Conservation (phyloP, 305 asterid species). For the Fraxinus angustifolia region DNA sequence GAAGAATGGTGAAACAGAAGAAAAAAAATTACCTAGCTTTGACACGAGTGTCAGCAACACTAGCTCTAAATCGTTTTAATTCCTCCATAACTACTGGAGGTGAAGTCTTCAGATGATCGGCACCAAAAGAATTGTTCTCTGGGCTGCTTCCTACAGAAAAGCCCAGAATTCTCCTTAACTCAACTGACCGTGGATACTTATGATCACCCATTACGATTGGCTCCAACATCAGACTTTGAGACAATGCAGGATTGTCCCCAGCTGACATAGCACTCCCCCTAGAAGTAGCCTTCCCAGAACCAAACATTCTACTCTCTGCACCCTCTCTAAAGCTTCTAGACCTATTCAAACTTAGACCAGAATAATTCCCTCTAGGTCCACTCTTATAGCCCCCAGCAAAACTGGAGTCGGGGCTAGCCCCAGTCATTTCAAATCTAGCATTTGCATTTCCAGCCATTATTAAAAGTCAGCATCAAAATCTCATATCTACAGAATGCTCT, state of each 20-base stretch:
- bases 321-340: constrained; percentile 31
- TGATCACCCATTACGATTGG: constrained; percentile 62
- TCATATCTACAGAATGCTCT: constrained; percentile 34
- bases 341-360: constrained; percentile 41
- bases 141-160: constrained; percentile 51
- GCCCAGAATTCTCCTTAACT: constrained; percentile 66
- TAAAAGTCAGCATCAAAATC: constrained; percentile 18
- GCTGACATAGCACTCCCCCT: constrained; percentile 45
- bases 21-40: constrained; percentile 65
- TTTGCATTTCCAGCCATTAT: constrained; percentile 71
- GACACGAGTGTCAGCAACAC: constrained; percentile 51
- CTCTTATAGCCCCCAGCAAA: constrained; percentile 60
- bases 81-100: constrained; percentile 65
- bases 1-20: not conserved
- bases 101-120: constrained; percentile 58
- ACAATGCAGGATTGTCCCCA: constrained; percentile 56
- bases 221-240: constrained; percentile 69
- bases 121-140: constrained; percentile 60
- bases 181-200: constrained; percentile 47
- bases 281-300: constrained; percentile 57
- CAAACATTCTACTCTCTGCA: constrained; percentile 53
- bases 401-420: constrained; percentile 66
- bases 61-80: constrained; percentile 56
- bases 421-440: constrained; percentile 59
- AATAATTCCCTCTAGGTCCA: constrained; percentile 56